Evolutionary conservation across 2,329 filamentous ascomycete genomes (phyloP).

Genomic region (Coniochaeta pulveracea): DNA sequence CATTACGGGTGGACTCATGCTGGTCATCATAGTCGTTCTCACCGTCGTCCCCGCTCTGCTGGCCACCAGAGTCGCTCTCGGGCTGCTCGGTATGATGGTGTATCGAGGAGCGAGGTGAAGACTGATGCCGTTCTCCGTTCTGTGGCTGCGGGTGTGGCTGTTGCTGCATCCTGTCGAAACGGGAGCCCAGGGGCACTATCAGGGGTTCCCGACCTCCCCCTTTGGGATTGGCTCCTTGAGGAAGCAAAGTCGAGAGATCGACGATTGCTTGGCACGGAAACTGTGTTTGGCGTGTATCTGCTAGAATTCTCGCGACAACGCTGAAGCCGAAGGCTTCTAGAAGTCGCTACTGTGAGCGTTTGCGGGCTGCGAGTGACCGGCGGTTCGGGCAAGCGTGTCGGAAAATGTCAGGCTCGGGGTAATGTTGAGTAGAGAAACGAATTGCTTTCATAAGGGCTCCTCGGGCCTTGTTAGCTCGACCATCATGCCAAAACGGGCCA

Average conservation of each 20-base stretch:
- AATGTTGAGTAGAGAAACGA: constrained; percentile 31
- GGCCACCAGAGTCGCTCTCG: constrained; percentile 37
- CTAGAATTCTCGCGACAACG: too few relatives aligned
- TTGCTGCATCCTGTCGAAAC: constrained; percentile 16
- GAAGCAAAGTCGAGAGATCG: too few relatives aligned
- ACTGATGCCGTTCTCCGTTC: constrained; percentile 8
- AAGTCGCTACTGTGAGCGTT: too few relatives aligned
- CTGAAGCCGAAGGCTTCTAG: too few relatives aligned
- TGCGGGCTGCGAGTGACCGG: constrained; percentile 3
- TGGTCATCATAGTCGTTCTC: constrained; percentile 32
- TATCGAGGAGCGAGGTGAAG: constrained; percentile 10
- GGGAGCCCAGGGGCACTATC: too few relatives aligned
- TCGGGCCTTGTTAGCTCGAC: too few relatives aligned
- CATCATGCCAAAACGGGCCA: too few relatives aligned
- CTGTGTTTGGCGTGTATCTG: too few relatives aligned
- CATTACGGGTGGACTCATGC: constrained; percentile 26
- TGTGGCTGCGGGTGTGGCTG: constrained; percentile 5
- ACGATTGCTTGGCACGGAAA: too few relatives aligned
- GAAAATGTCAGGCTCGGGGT: constrained; percentile 22
- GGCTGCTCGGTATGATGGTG: constrained; percentile 20
- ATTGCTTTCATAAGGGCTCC: constrained; percentile 1
- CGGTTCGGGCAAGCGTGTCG: constrained; percentile 3
- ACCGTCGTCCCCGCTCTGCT: constrained; percentile 27
- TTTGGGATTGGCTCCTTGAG: too few relatives aligned
- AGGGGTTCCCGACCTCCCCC: too few relatives aligned